Evolutionary conservation across 2,329 filamentous ascomycete genomes (phyloP).

Genomic region (Aspergillus amoenus): DNA sequence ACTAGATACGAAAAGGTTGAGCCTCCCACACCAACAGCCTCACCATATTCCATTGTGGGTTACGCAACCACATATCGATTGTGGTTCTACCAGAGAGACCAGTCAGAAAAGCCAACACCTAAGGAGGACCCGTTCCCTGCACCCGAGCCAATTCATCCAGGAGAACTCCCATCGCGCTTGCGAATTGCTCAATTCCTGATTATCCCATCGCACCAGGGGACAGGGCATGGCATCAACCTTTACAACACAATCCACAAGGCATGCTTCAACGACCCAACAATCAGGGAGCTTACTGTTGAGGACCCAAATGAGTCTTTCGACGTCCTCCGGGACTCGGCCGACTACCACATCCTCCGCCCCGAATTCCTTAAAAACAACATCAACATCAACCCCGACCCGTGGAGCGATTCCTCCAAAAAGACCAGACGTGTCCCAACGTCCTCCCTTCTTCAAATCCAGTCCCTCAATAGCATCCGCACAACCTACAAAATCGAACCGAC

Average conservation of each 20-base stretch:
- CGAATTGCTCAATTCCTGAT: slow-evolving; percentile 93
- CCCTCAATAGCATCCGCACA: slow-evolving; percentile 51
- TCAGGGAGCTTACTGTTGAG: slow-evolving; percentile 85
- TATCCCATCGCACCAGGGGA: slow-evolving; percentile 79
- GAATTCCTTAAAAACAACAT: slow-evolving; percentile 51
- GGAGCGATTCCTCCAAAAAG: slow-evolving; percentile 32
- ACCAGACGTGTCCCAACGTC: slow-evolving; percentile 49
- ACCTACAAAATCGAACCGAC: slow-evolving; percentile 59
- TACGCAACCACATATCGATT: slow-evolving; percentile 90
- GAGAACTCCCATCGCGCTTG: slow-evolving; percentile 70
- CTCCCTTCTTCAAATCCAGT: slow-evolving; percentile 52
- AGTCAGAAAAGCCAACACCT: slow-evolving; percentile 39
- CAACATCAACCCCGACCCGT: slow-evolving; percentile 48
- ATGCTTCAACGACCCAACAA: slow-evolving; percentile 65
- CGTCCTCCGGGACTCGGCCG: slow-evolving; percentile 62
- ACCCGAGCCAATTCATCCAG: slow-evolving; percentile 48
- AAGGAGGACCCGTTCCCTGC: slow-evolving; percentile 46
- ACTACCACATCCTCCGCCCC: slow-evolving; percentile 56
- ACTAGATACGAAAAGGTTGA: slow-evolving; percentile 56
- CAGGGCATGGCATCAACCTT: slow-evolving; percentile 74
- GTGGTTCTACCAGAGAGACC: slow-evolving; percentile 56
- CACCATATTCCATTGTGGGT: slow-evolving; percentile 78
- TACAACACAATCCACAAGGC: slow-evolving; percentile 76
- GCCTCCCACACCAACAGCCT: slow-evolving; percentile 46
- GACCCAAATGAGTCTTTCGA: slow-evolving; percentile 77